A percentile compares a stretch with the other conserved stretches of the same genome.
Conservation (phyloP, 2,329 filamentous ascomycete genomes). For the Sporothrix pallida region DNA sequence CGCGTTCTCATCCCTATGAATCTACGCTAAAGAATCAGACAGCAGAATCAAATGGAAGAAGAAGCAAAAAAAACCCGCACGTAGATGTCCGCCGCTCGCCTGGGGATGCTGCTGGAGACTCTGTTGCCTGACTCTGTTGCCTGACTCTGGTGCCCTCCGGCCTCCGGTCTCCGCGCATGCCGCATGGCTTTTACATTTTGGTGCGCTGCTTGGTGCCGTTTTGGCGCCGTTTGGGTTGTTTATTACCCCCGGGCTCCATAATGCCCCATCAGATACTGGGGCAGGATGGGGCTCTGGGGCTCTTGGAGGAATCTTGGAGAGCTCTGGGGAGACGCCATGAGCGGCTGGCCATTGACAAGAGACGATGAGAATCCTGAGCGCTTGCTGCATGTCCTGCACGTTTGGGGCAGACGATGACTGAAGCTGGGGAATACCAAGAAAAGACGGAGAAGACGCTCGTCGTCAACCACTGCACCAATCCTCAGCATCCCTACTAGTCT, state of each 20-base stretch:
- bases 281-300: constrained; percentile 20
- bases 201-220: constrained; percentile 7
- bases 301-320: neutral
- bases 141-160: neutral
- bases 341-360: neutral
- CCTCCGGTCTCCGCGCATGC: constrained; percentile 23
- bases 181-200: constrained; percentile 11
- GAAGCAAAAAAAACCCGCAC: neutral
- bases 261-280: neutral
- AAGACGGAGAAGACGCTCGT: neutral
- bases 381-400: constrained; percentile 7
- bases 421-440: neutral
- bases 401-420: neutral
- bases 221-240: constrained; percentile 24
- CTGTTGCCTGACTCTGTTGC: neutral
- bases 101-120: neutral
- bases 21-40: neutral
- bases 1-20: neutral
- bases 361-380: neutral
- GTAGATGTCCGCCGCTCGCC: constrained; percentile 5
- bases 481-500: neutral
- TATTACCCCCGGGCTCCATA: constrained; percentile 22
- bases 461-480: constrained; percentile 4
- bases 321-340: neutral
- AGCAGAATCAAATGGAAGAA: constrained; percentile 15